A percentile compares a stretch with the other conserved stretches of the same genome.
phyloP scores from a whole-genome alignment of 306 rosid species.

The Myrica gale region DNA sequence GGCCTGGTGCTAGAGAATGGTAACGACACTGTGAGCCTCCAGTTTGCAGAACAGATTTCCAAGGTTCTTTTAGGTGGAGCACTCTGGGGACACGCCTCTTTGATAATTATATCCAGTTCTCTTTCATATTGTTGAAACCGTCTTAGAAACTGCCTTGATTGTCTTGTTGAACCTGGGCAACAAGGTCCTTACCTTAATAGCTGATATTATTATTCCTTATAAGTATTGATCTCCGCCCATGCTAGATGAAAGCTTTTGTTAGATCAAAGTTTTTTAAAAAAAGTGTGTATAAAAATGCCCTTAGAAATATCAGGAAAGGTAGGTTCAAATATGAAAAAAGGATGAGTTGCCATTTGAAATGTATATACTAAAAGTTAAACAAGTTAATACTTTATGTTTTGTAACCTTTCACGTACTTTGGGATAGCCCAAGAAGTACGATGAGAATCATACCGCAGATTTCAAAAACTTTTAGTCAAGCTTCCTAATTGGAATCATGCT shows the following conservation, averaged over 20 bases:
- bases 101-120: conserved; percentile 79
- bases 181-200: not conserved
- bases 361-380: no score
- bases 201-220: not conserved
- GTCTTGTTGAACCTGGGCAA: not conserved
- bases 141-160: not conserved
- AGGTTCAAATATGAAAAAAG: not conserved
- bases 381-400: no score
- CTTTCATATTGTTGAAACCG: not conserved
- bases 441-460: no score
- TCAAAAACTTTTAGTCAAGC: no score
- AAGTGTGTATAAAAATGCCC: not conserved
- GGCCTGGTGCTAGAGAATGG: conserved; percentile 83
- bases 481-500: not conserved
- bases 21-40: conserved; percentile 59
- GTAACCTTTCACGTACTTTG: not conserved
- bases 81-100: conserved; percentile 75
- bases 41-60: conserved; percentile 62
- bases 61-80: conserved; percentile 44
- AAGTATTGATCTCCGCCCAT: not conserved
- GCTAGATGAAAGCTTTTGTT: not conserved
- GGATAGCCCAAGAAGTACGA: not conserved
- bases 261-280: not conserved
- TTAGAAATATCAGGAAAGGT: not conserved
- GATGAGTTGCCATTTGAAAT: not conserved